A percentile compares a stretch with the other conserved stretches of the same genome.
Conservation (phyloP, 1,139 yeast genomes). For the Kluyveromyces marxianus region DNA sequence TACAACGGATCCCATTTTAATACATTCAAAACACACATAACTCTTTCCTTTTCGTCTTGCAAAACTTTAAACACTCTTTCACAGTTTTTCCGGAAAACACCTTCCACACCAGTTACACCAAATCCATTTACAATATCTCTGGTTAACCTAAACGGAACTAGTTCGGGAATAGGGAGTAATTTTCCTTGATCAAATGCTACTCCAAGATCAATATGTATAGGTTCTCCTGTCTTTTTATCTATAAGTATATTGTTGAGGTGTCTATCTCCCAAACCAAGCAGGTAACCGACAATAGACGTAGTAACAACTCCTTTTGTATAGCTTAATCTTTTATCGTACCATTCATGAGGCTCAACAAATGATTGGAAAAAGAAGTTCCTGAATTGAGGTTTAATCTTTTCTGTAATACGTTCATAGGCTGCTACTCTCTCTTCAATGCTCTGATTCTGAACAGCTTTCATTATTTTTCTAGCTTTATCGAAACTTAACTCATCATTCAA, state of each 20-base stretch:
- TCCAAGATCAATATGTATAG: conserved; percentile 92
- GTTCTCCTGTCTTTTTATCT: conserved; percentile 78
- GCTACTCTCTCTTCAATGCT: conserved; percentile 40
- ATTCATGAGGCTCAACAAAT: conserved; percentile 58
- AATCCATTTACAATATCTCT: conserved; percentile 89
- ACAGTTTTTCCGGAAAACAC: conserved; percentile 63
- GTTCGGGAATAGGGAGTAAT: conserved; percentile 77
- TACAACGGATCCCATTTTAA: conserved; percentile 88
- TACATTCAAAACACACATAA: conserved; percentile 77
- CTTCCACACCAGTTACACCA: conserved; percentile 77
- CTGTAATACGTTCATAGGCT: conserved; percentile 45
- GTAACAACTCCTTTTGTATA: conserved; percentile 81
- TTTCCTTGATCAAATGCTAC: conserved; percentile 94
- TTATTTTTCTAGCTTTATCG: conserved; percentile 54
- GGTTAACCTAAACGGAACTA: conserved; percentile 87
- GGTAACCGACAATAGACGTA: conserved; percentile 77
- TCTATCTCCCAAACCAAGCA: conserved; percentile 90
- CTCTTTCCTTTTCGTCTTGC: conserved; percentile 57
- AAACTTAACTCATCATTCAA: conserved; percentile 41
- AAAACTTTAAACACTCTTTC: conserved; percentile 68
- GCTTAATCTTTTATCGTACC: conserved; percentile 60
- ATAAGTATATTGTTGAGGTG: conserved; percentile 85
- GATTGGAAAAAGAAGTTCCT: conserved; percentile 61
- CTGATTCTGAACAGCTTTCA: conserved; percentile 51
- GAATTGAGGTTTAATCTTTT: conserved; percentile 56